Evolutionary conservation across 2,329 filamentous ascomycete genomes (phyloP).

Genomic region (Phyllosticta citriasiana): DNA sequence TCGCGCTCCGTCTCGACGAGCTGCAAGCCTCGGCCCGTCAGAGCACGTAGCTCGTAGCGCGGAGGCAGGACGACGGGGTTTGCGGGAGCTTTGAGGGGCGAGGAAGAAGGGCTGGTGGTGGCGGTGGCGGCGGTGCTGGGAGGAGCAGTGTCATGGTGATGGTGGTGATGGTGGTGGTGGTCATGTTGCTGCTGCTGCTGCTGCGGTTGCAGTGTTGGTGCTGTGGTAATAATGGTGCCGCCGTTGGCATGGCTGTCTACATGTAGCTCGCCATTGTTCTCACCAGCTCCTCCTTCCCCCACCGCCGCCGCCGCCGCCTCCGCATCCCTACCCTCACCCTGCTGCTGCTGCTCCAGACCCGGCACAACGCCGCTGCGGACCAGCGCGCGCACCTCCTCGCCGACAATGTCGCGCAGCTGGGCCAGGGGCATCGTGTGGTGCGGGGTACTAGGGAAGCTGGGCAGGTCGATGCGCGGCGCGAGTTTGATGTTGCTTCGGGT

Average conservation of each 20-base stretch:
- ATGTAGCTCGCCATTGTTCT: no score
- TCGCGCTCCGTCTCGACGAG: slow-evolving; percentile 16
- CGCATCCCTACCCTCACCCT: not conserved
- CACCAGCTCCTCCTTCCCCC: not conserved
- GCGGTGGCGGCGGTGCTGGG: no score
- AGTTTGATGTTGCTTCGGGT: slow-evolving; percentile 7
- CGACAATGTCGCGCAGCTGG: not conserved
- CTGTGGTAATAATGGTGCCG: not conserved
- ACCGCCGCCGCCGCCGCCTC: not conserved
- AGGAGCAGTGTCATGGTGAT: no score
- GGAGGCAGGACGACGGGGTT: slow-evolving; percentile 7
- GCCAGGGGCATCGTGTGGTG: slow-evolving; percentile 5
- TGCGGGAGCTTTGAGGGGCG: not conserved
- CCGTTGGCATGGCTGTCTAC: not conserved
- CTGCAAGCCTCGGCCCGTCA: slow-evolving; percentile 18
- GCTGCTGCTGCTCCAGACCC: not conserved
- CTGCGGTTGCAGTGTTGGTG: no score
- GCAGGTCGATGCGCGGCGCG: slow-evolving; percentile 7
- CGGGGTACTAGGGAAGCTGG: slow-evolving; percentile 4
- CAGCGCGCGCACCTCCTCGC: not conserved
- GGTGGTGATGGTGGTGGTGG: no score
- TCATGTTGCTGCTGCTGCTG: not conserved
- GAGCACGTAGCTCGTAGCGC: slow-evolving; percentile 16
- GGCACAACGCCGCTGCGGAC: not conserved
- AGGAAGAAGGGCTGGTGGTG: not conserved